Base-by-base conservation (phyloP, 768 basidiomycete genomes). In the Psilocybe sp. region DNA sequence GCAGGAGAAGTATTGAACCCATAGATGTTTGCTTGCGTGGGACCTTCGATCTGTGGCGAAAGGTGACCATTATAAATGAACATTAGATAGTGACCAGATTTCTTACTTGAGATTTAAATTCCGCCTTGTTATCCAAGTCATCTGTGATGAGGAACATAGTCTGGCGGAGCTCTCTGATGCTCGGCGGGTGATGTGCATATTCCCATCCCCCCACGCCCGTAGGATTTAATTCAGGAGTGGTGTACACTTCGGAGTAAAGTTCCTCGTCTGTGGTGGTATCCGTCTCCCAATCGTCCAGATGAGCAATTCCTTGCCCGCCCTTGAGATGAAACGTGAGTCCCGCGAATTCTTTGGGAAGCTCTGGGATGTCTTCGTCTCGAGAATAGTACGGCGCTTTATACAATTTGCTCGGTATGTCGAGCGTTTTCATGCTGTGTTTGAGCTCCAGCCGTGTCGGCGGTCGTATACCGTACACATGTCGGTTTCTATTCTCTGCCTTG, bases 371-470 rank as follows among this genome's bases (percentile, higher is more conserved):
- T 4, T 58, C 56, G 18, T 75, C 73, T 44, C 80, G 79, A 5
- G 90, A 92, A 61, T 92, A 99, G 66, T 79, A 86, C 0, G 95
- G 89, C n/a, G 79, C 71, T 40, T 76, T 81, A 66, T 97, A 95
- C 18, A 88, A 64, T 56, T 80, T 83, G 40, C 62, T 68, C 4
- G 82, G 78, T 6, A 89, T 63, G 16, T 74, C 75, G 55, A 79
- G 67, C 0, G 63, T 59, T 31, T 76, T 73, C 12, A 84, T 49
- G 40, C 71, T 76, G 6, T 63, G 61, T 5, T 76, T 48, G 0
- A 89, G 67, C 11, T 79, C 69, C 3, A 73, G 68, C 5, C 69
- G 41, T 5, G 78, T 67, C 2, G 88, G 89, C 0, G 87, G 81
- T 9, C 61, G 47, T n/a, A 53, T 49, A 1, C 64, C 64, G 51